These are phyloP conservation scores for Salix koriyanagi DNA, from an alignment of 345 rosid genomes.

Conservation along the genomic window DNA sequence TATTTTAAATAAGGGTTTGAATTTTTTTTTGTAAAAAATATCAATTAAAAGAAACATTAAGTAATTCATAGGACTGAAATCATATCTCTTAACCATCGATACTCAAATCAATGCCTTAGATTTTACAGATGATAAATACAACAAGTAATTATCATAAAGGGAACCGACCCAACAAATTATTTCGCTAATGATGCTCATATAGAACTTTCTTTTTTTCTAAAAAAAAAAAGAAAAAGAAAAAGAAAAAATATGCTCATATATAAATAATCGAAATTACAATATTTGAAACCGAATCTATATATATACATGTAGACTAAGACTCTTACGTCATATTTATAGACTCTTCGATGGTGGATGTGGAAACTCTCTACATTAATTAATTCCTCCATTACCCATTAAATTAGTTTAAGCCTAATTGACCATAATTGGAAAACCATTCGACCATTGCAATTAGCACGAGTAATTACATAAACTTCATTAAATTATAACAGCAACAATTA, in stretches of 20 bases:
- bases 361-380: too few relatives aligned
- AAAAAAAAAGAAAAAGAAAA: too few relatives aligned
- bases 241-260: too few relatives aligned
- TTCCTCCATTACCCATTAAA: too few relatives aligned
- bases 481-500: not conserved
- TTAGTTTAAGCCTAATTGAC: too few relatives aligned
- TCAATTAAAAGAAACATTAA: not conserved
- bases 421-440: not conserved
- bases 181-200: not conserved
- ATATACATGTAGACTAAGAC: not conserved
- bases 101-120: not conserved
- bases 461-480: not conserved
- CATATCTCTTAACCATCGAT: not conserved
- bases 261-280: not conserved
- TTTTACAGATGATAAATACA: not conserved
- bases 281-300: not conserved
- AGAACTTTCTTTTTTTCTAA: not conserved
- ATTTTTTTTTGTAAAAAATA: too few relatives aligned
- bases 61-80: not conserved
- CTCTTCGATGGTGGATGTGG: not conserved
- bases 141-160: not conserved
- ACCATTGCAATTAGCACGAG: not conserved
- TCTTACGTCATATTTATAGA: too few relatives aligned
- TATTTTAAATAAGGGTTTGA: too few relatives aligned
- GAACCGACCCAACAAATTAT: not conserved